A percentile compares a stretch with the other conserved stretches of the same genome.
These are phyloP conservation scores for Fragilaria radians DNA, from an alignment of 108 stramenopile species.

Conservation along the genomic window DNA sequence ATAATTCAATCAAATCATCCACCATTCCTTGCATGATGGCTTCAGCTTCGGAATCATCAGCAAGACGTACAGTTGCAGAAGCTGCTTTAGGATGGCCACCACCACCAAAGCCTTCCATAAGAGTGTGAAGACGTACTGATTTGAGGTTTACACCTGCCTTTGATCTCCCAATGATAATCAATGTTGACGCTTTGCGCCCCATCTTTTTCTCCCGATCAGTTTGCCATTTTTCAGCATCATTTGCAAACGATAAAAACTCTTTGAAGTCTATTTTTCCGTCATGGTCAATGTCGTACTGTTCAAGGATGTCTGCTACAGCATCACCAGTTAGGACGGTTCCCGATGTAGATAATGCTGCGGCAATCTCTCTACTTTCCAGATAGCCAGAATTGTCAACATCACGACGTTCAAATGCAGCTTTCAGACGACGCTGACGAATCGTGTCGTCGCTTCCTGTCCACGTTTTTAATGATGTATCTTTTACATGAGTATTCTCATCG, in stretches of 20 bases:
- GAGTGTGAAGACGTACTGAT: conserved; percentile 68
- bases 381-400: conserved; percentile 67
- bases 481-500: not conserved
- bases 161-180: conserved; percentile 82
- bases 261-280: conserved; percentile 74
- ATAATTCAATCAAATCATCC: conserved; percentile 61
- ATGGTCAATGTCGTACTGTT: conserved; percentile 58
- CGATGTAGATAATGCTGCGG: conserved; percentile 39
- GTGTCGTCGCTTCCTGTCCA: conserved; percentile 59
- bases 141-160: conserved; percentile 78
- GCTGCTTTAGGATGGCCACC: conserved; percentile 86
- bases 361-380: conserved; percentile 61
- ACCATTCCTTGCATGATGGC: conserved; percentile 58
- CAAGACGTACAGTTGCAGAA: conserved; percentile 69
- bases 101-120: conserved; percentile 72
- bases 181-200: conserved; percentile 36
- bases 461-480: conserved; percentile 13
- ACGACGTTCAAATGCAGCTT: conserved; percentile 68
- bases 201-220: conserved; percentile 14
- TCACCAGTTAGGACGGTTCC: conserved; percentile 52
- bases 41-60: conserved; percentile 60
- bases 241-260: conserved; percentile 68
- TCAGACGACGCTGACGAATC: conserved; percentile 37
- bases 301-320: conserved; percentile 24
- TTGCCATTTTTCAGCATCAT: conserved; percentile 33